Base-by-base conservation (phyloP, 257 asterid species). In the Plantago ovata region DNA sequence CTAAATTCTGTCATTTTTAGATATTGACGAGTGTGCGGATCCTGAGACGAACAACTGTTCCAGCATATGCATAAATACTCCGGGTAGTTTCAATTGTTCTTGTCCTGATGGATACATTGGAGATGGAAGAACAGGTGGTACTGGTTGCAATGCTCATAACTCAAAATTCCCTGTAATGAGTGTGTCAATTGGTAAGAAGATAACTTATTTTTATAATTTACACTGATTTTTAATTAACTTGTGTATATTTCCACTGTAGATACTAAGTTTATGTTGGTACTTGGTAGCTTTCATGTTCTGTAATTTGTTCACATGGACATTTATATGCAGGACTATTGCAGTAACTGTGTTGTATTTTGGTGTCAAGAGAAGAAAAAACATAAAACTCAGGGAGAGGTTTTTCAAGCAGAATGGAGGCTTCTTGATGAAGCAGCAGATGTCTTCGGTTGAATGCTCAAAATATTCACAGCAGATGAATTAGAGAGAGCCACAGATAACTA, bases 371-470 rank as follows among this genome's bases (percentile, higher is more conserved):
- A 63, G 91, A 33, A 76, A 76, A 36, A 67, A 81, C 14, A 39
- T 65, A 16, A 63, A 77, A 60, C 80, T 67, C 7, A 63, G 95
- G 36, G 81, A 79, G 47, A 81, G 74, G 11, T 85, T 83, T 72
- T 89, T 89, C 72, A 80, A 79, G 43, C 94, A 83, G 64, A 89
- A 89, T 23, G 97, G 97, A 0, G 95, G 97, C 13, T 7, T 78
- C n/a, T 41, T 85, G 0, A 52, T 89, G 24, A 81, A 72, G 54
- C 91, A 85, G 16, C 88, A 77, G 53, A 54, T 85, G 1, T 74
- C 90, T 21, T 70, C 88, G 13, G 23, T 28, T 6, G 81, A 78
- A 12, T 72, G 77, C 4, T 61, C 81, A 88, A 81, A 56, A 62
- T 85, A 21, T 85, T 79, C 72, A 85, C 94, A 0, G 81, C 86